Percentiles rank a stretch among this genome's conserved stretches.
Evolutionary conservation across 345 rosid genomes (phyloP).

Genomic region (Brassica juncea): DNA sequence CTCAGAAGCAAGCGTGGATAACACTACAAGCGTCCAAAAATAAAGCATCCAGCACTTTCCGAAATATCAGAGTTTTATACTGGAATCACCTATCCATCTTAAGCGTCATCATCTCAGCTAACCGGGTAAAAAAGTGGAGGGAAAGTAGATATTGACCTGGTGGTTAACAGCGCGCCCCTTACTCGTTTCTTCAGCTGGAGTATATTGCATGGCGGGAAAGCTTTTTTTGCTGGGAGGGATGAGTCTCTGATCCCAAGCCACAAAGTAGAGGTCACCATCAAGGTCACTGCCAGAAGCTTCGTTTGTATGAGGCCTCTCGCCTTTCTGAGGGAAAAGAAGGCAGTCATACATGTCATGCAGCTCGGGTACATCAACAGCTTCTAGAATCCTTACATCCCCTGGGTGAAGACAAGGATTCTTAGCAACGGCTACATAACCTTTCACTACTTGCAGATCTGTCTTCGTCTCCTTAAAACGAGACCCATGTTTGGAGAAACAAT

Average conservation of each 20-base stretch:
- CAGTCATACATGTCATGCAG: constrained; percentile 80
- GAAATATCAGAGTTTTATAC: constrained; percentile 13
- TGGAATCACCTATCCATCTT: constrained; percentile 4
- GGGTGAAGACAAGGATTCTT: constrained; percentile 98
- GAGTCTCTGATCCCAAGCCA: constrained; percentile 87
- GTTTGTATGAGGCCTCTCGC: constrained; percentile 82
- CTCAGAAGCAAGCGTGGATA: constrained; percentile 1
- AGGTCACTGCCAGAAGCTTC: constrained; percentile 99
- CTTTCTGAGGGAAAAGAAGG: constrained; percentile 89
- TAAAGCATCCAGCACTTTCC: not conserved
- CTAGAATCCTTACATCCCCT: constrained; percentile 80
- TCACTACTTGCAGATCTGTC: constrained; percentile 58
- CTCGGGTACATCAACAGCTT: constrained; percentile 80
- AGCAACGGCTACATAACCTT: constrained; percentile 69
- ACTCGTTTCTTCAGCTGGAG: constrained; percentile 44
- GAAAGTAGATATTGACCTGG: constrained; percentile 49
- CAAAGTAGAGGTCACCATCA: constrained; percentile 91
- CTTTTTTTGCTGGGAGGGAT: constrained; percentile 79
- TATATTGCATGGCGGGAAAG: constrained; percentile 70
- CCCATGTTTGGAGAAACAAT: constrained; percentile 78
- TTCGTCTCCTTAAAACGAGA: constrained; percentile 57
- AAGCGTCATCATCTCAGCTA: constrained; percentile 3
- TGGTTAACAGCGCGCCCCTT: constrained; percentile 52
- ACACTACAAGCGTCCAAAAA: constrained; percentile 21
- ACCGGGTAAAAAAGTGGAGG: not conserved